These are phyloP conservation scores for Verticillium zaregamsianum DNA, from an alignment of 2,329 filamentous ascomycete genomes.

Conservation along the genomic window DNA sequence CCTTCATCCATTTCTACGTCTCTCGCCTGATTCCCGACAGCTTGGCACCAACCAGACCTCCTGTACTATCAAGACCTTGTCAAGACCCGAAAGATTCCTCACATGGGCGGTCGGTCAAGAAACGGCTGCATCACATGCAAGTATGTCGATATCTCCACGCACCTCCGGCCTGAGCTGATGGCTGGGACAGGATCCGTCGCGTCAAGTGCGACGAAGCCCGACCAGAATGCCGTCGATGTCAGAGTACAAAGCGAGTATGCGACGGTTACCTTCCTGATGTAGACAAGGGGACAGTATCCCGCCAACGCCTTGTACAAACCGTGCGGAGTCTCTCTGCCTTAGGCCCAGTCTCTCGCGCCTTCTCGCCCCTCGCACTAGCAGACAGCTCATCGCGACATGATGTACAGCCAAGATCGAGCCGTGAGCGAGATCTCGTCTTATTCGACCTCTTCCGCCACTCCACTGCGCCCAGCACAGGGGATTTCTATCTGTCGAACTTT, in stretches of 20 bases:
- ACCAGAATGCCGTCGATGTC: constrained; percentile 22
- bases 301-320: constrained; percentile 24
- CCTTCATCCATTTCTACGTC: background rate
- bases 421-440: constrained; percentile 10
- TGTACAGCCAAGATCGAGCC: background rate
- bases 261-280: constrained; percentile 24
- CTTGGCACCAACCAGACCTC: background rate
- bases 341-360: constrained; percentile 21
- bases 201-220: constrained; percentile 30
- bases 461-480: constrained; percentile 21
- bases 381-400: background rate
- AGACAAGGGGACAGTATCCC: constrained; percentile 17
- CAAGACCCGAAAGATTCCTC: background rate
- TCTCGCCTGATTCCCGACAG: background rate
- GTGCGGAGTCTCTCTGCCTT: constrained; percentile 21
- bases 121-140: constrained; percentile 20
- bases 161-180: background rate
- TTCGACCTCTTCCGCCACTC: constrained; percentile 31
- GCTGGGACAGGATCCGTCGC: constrained; percentile 23
- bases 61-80: too few species aligned
- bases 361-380: constrained; percentile 7
- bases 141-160: constrained; percentile 4
- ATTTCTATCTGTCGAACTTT: constrained; percentile 24
- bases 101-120: background rate
- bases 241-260: constrained; percentile 21